Evolutionary conservation across 352 stramenopile species (phyloP), one percentile per base, ranked within the genome.

Genomic region (Phytophthora ohioensis): DNA sequence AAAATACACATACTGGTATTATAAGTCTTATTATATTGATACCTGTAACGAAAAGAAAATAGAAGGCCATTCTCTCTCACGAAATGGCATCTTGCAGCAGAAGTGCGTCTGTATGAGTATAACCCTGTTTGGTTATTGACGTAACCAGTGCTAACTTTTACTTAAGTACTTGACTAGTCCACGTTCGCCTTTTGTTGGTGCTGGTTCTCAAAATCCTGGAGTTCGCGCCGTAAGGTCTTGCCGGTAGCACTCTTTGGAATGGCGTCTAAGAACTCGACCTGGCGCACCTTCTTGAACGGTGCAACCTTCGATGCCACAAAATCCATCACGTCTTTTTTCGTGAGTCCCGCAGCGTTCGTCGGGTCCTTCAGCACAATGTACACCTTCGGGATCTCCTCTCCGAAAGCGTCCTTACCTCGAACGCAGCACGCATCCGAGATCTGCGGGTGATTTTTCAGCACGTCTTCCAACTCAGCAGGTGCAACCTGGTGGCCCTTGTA

Each of bases 401-500:
- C 94, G n/a, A 79, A 75, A 31, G 84, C 80, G 65, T 98, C 82
- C 34, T 75, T 67, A 30, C 78, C 79, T 53, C 81, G 81, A 10
- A 89, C 67, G 30, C 93, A 87, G 45, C 85, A 91, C 7, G 79
- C 83, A 80, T 98, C 95, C 2, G 80, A 69, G 12, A 98, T 71
- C 15, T 82, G 63, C 12, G 81, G 81, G 80, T 98, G 85, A 13
- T 83, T 80, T 11, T 97, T 85, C 8, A 98, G 52, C 10, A 98
- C 73, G 27, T 93, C 93, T 76, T 98, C 95, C 39, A 98, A 74
- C 71, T 98, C 95, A 0, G 93, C 94, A 11, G 94, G 95, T 9
- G 93, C 90, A 15, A 98, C 81, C 62, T 96, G 94, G 60, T 95
- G 94, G 6, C 94, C 94, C 62, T 97, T 97, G 61, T 97, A 93